Base-by-base conservation (phyloP, 202 grass and related monocot genomes). In the Panicum virgatum region DNA sequence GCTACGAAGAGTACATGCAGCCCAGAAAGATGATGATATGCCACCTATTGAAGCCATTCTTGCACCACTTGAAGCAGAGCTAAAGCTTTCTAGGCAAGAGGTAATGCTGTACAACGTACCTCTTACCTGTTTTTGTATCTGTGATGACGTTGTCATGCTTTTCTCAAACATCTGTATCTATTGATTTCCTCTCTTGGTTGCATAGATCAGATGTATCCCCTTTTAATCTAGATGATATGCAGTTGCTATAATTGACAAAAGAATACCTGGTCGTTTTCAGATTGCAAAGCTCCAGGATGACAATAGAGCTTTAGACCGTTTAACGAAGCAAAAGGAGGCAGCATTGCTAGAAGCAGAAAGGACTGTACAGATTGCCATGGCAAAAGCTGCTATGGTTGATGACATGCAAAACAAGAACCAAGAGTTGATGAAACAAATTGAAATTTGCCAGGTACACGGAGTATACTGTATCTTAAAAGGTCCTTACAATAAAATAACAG, bases 401-500 rank as follows among this genome's bases (percentile, higher is more conserved):
- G 96, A 98, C 86, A 86, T 98, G 82, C 96, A 98, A 86, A 98
- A 96, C 74, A 98, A 93, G 80, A 98, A 98, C 58, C 96, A 98
- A 88, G 96, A 98, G 66, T 79, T 98, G 64, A 91, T 92, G 82
- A 98, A 98, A 74, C 92, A 98, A 78, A 98, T 95, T 46, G 96
- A 98, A 74, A 98, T 98, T n/a, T 98, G 96, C 72, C 96, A 98
- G 87, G 96, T 98, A 86, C 37, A 43, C 43, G 6, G 51, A 66
- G 26, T 4, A 65, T 86, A 14, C 82, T 71, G 39, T 40, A 50
- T 60, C 59, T 82, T 37, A 59, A 15, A 69, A 20, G 16, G 19
- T 48, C 52, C 44, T 51, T 73, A 37, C 10, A 66, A 78, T 13
- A 52, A 44, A 76, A 75, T 34, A 45, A 79, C 5, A 14, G 16